phyloP scores from a whole-genome alignment of 1,284 basidiomycete genomes.

The Coniferiporia weirii region DNA sequence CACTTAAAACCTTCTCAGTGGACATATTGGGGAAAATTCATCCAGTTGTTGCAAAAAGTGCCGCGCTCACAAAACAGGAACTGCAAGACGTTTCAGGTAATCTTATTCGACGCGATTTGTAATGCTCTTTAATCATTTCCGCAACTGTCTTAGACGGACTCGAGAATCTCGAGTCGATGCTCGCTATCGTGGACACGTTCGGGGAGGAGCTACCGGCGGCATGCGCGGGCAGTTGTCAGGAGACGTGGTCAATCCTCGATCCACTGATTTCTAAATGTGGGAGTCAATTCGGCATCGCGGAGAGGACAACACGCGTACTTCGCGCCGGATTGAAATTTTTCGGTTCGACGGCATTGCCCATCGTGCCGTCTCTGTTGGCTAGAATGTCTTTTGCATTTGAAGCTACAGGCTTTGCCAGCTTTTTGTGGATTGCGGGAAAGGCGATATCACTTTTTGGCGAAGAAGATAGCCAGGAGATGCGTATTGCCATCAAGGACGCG shows the following conservation, averaged over 20 bases:
- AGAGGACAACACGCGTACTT: constrained; percentile 83
- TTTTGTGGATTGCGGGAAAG: constrained; percentile 93
- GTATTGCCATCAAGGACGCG: constrained; percentile 53
- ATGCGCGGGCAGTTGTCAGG: constrained; percentile 75
- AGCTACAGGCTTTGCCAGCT: constrained; percentile 78
- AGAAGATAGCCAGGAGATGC: constrained; percentile 48
- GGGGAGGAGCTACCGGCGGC: constrained; percentile 75
- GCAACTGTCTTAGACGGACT: constrained; percentile 54
- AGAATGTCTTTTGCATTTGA: constrained; percentile 81
- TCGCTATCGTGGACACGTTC: constrained; percentile 75
- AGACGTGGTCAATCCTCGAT: constrained; percentile 85
- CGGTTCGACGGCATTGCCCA: constrained; percentile 57
- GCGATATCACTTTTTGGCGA: constrained; percentile 69
- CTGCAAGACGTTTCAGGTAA: constrained; percentile 58
- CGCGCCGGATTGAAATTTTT: constrained; percentile 84
- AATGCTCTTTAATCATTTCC: constrained; percentile 20
- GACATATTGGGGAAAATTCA: constrained; percentile 73
- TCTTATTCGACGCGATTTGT: constrained; percentile 27
- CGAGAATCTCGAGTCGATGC: constrained; percentile 87
- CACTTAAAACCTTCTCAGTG: constrained; percentile 78
- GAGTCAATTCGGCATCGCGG: constrained; percentile 74
- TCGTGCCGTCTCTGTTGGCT: constrained; percentile 68
- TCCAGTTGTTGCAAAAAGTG: constrained; percentile 45
- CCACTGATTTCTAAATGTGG: constrained; percentile 77
- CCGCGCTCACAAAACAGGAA: constrained; percentile 55